Conservation (phyloP, 768 basidiomycete species). For the Holtermanniella nyarrowii region DNA sequence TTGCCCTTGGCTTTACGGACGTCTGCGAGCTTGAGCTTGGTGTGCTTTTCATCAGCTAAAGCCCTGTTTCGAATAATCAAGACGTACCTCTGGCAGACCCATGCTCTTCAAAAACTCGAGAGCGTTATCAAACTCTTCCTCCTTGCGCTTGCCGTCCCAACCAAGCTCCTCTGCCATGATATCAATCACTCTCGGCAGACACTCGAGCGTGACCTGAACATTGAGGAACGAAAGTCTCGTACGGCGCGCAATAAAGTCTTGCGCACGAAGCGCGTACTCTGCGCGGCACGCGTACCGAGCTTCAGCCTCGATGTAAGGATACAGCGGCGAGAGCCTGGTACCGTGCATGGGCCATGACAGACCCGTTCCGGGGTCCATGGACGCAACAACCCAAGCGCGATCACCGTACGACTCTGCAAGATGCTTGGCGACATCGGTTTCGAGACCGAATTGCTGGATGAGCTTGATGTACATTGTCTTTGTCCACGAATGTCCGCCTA, state of each 20-base stretch:
- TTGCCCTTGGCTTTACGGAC: slow-evolving; percentile 17
- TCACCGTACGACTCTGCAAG: slow-evolving; percentile 91
- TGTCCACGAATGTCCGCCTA: slow-evolving; percentile 90
- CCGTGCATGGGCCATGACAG: slow-evolving; percentile 80
- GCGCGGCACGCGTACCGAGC: slow-evolving; percentile 74
- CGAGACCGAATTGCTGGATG: slow-evolving; percentile 81
- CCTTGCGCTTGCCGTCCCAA: slow-evolving; percentile 58
- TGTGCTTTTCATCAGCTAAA: slow-evolving; percentile 8
- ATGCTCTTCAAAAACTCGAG: slow-evolving; percentile 67
- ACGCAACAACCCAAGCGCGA: slow-evolving; percentile 88
- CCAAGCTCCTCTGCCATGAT: slow-evolving; percentile 79
- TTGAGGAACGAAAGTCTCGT: slow-evolving; percentile 92
- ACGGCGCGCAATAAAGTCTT: slow-evolving; percentile 85
- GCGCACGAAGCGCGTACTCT: slow-evolving; percentile 86
- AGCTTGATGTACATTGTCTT: slow-evolving; percentile 94
- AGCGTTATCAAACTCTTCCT: slow-evolving; percentile 53
- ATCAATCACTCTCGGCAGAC: slow-evolving; percentile 76
- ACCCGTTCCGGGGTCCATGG: slow-evolving; percentile 59
- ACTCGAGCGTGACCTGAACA: slow-evolving; percentile 68
- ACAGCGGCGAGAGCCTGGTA: slow-evolving; percentile 55
- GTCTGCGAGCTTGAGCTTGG: slow-evolving; percentile 34
- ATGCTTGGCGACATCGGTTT: slow-evolving; percentile 85
- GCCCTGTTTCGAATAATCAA: background rate
- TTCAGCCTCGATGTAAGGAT: slow-evolving; percentile 90
- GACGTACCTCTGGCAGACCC: slow-evolving; percentile 54